phyloP scores from a whole-genome alignment of 2,329 filamentous ascomycete genomes.

The Colletotrichum aenigma region DNA sequence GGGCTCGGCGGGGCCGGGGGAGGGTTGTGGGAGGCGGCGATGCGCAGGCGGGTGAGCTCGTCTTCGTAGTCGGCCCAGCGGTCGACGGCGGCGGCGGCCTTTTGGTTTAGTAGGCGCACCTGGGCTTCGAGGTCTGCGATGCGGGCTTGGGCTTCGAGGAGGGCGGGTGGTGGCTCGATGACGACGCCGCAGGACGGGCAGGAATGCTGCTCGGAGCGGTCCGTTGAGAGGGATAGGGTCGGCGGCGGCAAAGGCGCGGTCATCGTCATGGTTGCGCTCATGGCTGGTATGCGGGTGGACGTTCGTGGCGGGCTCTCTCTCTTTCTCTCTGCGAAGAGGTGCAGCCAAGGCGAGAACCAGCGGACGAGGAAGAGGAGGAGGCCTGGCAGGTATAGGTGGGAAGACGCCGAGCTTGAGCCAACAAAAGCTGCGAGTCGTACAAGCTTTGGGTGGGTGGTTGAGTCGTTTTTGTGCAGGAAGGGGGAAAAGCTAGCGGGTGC shows the following conservation, averaged over 20 bases:
- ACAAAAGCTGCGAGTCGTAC: not conserved
- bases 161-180: conserved; percentile 43
- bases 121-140: conserved; percentile 75
- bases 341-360: rapidly evolving
- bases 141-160: conserved; percentile 60
- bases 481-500: not conserved
- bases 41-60: conserved; percentile 67
- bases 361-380: not conserved
- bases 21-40: conserved; percentile 22
- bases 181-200: conserved; percentile 57
- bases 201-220: conserved; percentile 31
- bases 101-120: conserved; percentile 72
- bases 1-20: conserved; percentile 27
- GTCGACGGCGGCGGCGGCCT: conserved; percentile 68
- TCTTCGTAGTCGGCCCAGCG: conserved; percentile 82
- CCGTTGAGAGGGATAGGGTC: conserved; percentile 22
- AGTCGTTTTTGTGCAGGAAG: not conserved
- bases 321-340: not conserved
- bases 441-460: conserved; percentile 1
- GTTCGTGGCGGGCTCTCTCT: not conserved
- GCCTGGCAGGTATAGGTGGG: not conserved
- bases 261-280: conserved; percentile 24
- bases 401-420: not conserved
- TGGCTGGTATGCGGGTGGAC: conserved; percentile 1
- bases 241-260: conserved; percentile 19